Evolutionary conservation across 768 basidiomycete species (phyloP), one percentile per base, ranked within the genome.

Genomic region (Mycena rosella): DNA sequence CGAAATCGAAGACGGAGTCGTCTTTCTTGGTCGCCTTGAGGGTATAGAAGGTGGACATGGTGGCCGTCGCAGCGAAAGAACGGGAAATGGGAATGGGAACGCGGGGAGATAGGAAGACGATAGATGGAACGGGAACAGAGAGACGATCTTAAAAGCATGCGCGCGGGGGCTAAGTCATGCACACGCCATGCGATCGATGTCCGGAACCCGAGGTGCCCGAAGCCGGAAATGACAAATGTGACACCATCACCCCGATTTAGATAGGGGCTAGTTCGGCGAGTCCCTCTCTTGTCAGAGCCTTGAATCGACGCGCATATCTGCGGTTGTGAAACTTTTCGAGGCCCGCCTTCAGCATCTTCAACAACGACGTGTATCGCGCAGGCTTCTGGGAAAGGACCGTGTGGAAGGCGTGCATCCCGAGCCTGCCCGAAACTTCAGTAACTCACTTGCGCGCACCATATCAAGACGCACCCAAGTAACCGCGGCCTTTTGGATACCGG

Each of bases 381-480:
- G 86, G 83, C 67, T 86, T 90, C 53, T 78, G 82, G 17, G 82
- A 82, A 5, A 96, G 76, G 56, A 95, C 84, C 13, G 85, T 79
- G 73, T 88, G 84, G 77, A 96, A 96, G 3, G 96, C 96, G 67
- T 91, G 90, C 51, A 84, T 85, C 45, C 94, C 93, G 26, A 96
- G 85, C 94, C 95, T 96, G n/a, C 9, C 1, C 32, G 34, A 36
- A 42, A 22, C 64, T 60, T 60, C 42, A 36, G 51, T n/a, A 14
- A 32, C 44, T 5, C 38, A 15, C 3, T n/a, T 26, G 29, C n/a
- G 1, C 0, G 20, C 36, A 20, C 2, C 17, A 29, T 34, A 15
- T 5, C 14, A 2, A 9, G 29, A 26, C 10, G 42, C 55, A 94
- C 94, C n/a, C 94, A 96, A 36, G 84, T 71, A 22, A 92, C 85